phyloP scores from a whole-genome alignment of 805 yeast genomes.

The Ogataea haglerorum region DNA sequence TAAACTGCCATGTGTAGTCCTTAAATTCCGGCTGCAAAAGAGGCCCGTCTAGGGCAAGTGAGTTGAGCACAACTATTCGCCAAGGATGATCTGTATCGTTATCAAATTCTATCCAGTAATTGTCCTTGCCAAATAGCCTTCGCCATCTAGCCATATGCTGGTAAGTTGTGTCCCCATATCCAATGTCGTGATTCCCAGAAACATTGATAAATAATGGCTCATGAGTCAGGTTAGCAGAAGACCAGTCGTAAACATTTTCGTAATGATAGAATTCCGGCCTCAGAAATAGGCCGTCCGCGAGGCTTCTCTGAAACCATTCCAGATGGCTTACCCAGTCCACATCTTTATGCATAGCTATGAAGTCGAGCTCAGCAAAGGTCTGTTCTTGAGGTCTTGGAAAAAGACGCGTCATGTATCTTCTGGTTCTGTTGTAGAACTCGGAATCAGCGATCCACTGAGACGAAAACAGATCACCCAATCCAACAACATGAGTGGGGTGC shows the following conservation, averaged over 20 bases:
- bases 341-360: slow-evolving; percentile 46
- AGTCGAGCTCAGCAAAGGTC: slow-evolving; percentile 45
- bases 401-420: slow-evolving; percentile 66
- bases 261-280: slow-evolving; percentile 42
- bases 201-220: slow-evolving; percentile 75
- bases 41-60: slow-evolving; percentile 86
- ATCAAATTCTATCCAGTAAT: slow-evolving; percentile 73
- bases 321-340: slow-evolving; percentile 52
- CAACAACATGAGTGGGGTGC: slow-evolving; percentile 76
- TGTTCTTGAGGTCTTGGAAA: slow-evolving; percentile 58
- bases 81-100: slow-evolving; percentile 65
- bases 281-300: slow-evolving; percentile 32
- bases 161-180: slow-evolving; percentile 93
- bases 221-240: slow-evolving; percentile 34
- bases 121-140: slow-evolving; percentile 76
- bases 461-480: slow-evolving; percentile 89
- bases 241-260: slow-evolving; percentile 68
- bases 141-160: slow-evolving; percentile 84
- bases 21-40: slow-evolving; percentile 71
- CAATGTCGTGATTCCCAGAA: slow-evolving; percentile 95
- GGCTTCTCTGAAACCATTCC: slow-evolving; percentile 30
- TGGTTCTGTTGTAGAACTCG: slow-evolving; percentile 79
- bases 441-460: slow-evolving; percentile 92
- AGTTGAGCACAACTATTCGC: slow-evolving; percentile 85
- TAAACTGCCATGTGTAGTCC: slow-evolving; percentile 67